A percentile compares a stretch with the other conserved stretches of the same genome.
Evolutionary conservation across 2,329 filamentous ascomycete species (phyloP).

Genomic region (Aspergillus sp.): DNA sequence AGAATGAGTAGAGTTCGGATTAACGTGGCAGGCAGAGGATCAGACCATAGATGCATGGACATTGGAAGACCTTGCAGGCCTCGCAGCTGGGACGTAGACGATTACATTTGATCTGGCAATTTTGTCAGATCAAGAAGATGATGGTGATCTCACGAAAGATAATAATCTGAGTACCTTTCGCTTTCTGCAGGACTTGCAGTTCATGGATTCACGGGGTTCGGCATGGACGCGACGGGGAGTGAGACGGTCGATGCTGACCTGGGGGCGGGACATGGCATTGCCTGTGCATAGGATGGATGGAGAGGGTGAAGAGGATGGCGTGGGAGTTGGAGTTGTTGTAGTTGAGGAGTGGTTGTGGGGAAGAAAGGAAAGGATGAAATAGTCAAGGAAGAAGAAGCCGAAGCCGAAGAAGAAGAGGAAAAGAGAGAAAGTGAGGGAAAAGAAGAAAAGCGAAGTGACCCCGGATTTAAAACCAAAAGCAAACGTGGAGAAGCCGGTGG

Average conservation of each 20-base stretch:
- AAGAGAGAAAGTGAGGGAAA: slow-evolving; percentile 6
- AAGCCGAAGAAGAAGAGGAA: slow-evolving; percentile 4
- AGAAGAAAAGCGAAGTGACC: slow-evolving; percentile 13
- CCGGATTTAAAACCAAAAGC: slow-evolving; percentile 14
- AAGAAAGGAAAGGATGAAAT: neutral
- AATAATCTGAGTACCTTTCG: slow-evolving; percentile 67
- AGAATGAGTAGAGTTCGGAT: neutral
- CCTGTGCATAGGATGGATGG: slow-evolving; percentile 2
- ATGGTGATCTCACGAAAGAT: neutral
- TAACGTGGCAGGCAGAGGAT: neutral
- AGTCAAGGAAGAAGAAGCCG: neutral
- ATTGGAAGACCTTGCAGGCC: slow-evolving; percentile 86
- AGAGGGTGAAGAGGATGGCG: neutral
- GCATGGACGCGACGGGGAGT: slow-evolving; percentile 69
- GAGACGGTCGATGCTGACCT: slow-evolving; percentile 79
- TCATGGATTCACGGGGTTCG: slow-evolving; percentile 87
- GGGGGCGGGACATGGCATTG: slow-evolving; percentile 66
- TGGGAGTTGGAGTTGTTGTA: no score
- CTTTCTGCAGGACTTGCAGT: slow-evolving; percentile 92
- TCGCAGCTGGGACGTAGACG: slow-evolving; percentile 81
- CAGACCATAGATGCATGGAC: slow-evolving; percentile 82
- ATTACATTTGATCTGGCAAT: slow-evolving; percentile 82
- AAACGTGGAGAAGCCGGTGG: slow-evolving; percentile 27
- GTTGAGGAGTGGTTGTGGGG: neutral
- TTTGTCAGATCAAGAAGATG: neutral